Evolutionary conservation across 2,329 filamentous ascomycete genomes (phyloP), one percentile per base, ranked within the genome.

Genomic region (Chrysoporthe deuterocubensis): DNA sequence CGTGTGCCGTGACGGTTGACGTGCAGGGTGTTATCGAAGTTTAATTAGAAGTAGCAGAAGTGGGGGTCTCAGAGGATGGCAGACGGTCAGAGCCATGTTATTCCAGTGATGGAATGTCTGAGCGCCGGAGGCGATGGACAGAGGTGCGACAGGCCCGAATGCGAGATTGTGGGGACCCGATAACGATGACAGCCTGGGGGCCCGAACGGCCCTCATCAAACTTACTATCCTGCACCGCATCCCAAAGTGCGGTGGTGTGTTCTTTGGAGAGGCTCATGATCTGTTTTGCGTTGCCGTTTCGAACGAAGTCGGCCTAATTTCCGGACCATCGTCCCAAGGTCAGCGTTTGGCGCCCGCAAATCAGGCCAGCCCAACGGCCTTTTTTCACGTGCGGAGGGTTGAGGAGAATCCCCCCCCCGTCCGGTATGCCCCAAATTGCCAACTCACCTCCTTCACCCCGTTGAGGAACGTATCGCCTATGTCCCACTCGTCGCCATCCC

Each of bases 241-340:
- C 86, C 93, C 94, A 97, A 44, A 97, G 83, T 43, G 90, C 87
- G 8, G 90, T 92, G 16, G 92, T 96, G 77, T 97, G 90, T 58
- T 92, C 89, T 77, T 94, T 94, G 69, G 91, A 93, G 74, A 97
- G 82, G 65, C 89, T 90, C 93, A 97, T 97, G 75, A 97, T 94
- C 69, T 92, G 90, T 76, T 95, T 94, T 18, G 93, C 93, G 65
- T 92, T 96, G 57, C 94, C 93, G 73, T 96, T 95, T 63, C 94
- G 88, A 62, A 97, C 83, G 73, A 94, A 97, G 78, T 97, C 94
- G 42, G 94, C 94, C 84, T 88, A 67, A 62, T 48, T 11, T 4
- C 4, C 21, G 59, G 40, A n/a, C 43, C 21, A 54, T 32, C 7
- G 37, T 26, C 56, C 44, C 59, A 42, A 37, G 37, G 64, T 65